Base-by-base conservation (phyloP, 495 filamentous ascomycete genomes). In the Daldinia decipiens region DNA sequence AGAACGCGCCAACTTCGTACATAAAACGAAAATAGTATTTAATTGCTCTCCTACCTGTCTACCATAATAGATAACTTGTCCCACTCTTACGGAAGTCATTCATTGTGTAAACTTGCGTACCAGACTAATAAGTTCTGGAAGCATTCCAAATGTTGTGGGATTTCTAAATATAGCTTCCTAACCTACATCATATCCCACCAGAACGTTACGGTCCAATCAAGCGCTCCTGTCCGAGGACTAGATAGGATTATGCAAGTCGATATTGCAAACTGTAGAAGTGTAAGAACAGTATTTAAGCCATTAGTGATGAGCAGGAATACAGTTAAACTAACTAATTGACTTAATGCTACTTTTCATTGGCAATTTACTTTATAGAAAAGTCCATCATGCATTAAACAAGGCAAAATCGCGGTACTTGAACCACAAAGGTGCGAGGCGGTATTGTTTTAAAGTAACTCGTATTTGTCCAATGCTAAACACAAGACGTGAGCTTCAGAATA, bases 401-500 rank as follows among this genome's bases (percentile, higher is more conserved):
- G 24, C 53, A 4, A 1, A 29, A 31, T 56, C 53, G 38, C 53
- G 4, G 36, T 1, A 29, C 12, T 21, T 9, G 17, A 36, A 24
- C 27, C 36, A 11, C 53, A 19, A 19, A 56, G 3, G 17, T 21
- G 8, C 29, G 21, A n/a, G n/a, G 34, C 24, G 51, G 27, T 15
- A 17, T 19, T 45, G 34, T 53, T 45, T 52, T 62, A 59, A 66
- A 24, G 7, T 66, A 66, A 66, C 68, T 71, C 62, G 47, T 58
- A 64, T 68, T 68, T 50, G 47, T 38, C 50, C 27, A 52, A 26
- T 34, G 59, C 59, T 52, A 50, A 43, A 56, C 29, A 59, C 26
- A 55, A 29, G 59, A 59, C 52, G 50, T 31, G 34, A 54, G 27
- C 43, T 47, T 24, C n/a, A 55, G 13, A 62, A 53, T 39, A 72